Conservation (phyloP, 1,284 basidiomycete species). For the Coniferiporia sulphurascens region DNA sequence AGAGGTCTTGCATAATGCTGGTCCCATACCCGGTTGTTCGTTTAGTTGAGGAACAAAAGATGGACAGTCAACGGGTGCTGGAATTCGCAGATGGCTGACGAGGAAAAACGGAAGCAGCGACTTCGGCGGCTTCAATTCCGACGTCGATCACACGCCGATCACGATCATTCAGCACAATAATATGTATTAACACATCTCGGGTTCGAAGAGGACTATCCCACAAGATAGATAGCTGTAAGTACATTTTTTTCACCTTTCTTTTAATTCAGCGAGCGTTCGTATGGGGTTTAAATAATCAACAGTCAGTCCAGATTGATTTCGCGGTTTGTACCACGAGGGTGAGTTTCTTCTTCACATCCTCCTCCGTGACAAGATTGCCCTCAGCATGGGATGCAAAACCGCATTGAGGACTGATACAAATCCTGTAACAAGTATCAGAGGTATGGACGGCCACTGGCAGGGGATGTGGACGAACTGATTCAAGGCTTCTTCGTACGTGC, state of each 20-base stretch:
- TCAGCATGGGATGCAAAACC: slow-evolving; percentile 32
- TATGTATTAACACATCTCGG: too few relatives aligned
- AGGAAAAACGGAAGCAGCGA: neutral
- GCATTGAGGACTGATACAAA: slow-evolving; percentile 33
- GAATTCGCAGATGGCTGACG: too few relatives aligned
- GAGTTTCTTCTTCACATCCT: slow-evolving; percentile 28
- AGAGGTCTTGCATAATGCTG: too few relatives aligned
- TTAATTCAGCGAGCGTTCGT: too few relatives aligned
- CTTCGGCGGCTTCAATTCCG: neutral
- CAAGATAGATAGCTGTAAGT: too few relatives aligned
- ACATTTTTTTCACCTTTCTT: too few relatives aligned
- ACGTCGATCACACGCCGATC: slow-evolving; percentile 1
- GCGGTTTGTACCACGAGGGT: slow-evolving; percentile 26
- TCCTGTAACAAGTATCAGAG: slow-evolving; percentile 5
- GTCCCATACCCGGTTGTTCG: too few relatives aligned
- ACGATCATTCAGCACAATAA: neutral
- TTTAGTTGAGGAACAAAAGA: too few relatives aligned
- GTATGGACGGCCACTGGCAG: neutral
- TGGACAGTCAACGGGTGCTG: too few relatives aligned
- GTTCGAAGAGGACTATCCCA: too few relatives aligned
- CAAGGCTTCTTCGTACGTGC: slow-evolving; percentile 50
- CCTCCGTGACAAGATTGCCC: slow-evolving; percentile 26
- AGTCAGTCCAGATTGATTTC: slow-evolving; percentile 21
- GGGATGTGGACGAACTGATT: slow-evolving; percentile 44
- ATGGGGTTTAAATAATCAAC: neutral